These are phyloP conservation scores for Emergomyces pasteurianus DNA, from an alignment of 2,329 filamentous ascomycete genomes.

Conservation along the genomic window DNA sequence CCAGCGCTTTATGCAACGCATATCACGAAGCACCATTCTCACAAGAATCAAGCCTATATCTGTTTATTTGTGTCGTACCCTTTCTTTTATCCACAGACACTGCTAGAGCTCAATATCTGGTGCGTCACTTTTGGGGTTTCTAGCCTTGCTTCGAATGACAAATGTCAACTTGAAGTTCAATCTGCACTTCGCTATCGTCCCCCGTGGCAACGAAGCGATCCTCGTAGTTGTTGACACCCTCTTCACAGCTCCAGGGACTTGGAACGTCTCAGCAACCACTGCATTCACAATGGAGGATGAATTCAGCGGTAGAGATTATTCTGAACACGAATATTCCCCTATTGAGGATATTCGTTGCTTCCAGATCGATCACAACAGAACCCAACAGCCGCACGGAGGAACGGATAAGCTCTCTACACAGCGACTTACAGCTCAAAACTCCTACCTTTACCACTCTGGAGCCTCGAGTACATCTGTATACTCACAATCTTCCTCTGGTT, in stretches of 20 bases:
- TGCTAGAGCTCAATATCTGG: not conserved
- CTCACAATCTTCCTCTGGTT: conserved; percentile 6
- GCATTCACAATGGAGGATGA: not conserved
- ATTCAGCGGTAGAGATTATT: not conserved
- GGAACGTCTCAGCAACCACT: not conserved
- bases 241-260: not conserved
- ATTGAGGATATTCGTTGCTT: not conserved
- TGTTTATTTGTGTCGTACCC: not conserved
- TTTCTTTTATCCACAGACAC: not conserved
- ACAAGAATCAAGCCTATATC: not conserved
- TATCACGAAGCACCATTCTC: not conserved
- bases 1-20: not conserved
- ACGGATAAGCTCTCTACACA: not conserved
- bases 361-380: not conserved
- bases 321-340: not conserved
- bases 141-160: not conserved
- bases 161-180: not conserved
- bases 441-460: not conserved
- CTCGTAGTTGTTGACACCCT: not conserved
- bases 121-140: not conserved
- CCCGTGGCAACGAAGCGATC: not conserved
- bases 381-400: not conserved
- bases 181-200: not conserved
- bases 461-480: not conserved
- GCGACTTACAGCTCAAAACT: not conserved